Percentiles rank a stretch among this genome's conserved stretches.
These are phyloP conservation scores for Elongisporangium senticosum DNA, from an alignment of 352 stramenopile genomes.

Conservation along the genomic window DNA sequence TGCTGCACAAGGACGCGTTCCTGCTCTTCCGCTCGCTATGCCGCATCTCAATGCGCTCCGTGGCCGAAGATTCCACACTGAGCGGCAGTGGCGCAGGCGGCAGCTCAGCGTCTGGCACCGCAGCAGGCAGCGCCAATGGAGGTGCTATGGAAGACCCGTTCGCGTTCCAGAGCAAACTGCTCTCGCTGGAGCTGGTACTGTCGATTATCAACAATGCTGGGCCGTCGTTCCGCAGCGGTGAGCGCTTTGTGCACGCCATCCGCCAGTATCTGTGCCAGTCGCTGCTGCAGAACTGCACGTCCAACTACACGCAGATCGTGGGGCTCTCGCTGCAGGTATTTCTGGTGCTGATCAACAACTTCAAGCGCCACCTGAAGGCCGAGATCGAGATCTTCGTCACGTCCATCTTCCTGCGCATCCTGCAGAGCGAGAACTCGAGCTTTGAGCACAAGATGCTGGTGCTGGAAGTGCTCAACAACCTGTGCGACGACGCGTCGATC, in stretches of 20 bases:
- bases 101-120: slow-evolving; percentile 13
- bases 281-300: slow-evolving; percentile 98
- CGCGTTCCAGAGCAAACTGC: slow-evolving; percentile 94
- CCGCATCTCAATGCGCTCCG: slow-evolving; percentile 86
- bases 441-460: slow-evolving; percentile 98
- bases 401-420: slow-evolving; percentile 96
- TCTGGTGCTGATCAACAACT: slow-evolving; percentile 91
- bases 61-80: slow-evolving; percentile 85
- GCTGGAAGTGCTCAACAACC: slow-evolving; percentile 93
- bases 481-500: slow-evolving; percentile 93
- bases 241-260: slow-evolving; percentile 97
- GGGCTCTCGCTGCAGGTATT: slow-evolving; percentile 98
- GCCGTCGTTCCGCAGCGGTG: slow-evolving; percentile 89
- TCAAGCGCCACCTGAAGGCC: slow-evolving; percentile 94
- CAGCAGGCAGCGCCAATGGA: slow-evolving; percentile 15
- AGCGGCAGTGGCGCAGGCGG: slow-evolving; percentile 11
- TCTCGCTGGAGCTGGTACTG: slow-evolving; percentile 97
- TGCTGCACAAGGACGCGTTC: slow-evolving; percentile 98
- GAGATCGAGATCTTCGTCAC: slow-evolving; percentile 99
- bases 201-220: slow-evolving; percentile 96
- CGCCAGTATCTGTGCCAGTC: slow-evolving; percentile 96
- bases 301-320: slow-evolving; percentile 94
- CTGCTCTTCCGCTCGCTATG: slow-evolving; percentile 98
- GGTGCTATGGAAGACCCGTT: slow-evolving; percentile 83
- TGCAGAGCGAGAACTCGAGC: slow-evolving; percentile 96